A percentile compares a stretch with the other conserved stretches of the same genome.
phyloP scores from a whole-genome alignment of 2,329 filamentous ascomycete species.

The Epichloe glyceriae region DNA sequence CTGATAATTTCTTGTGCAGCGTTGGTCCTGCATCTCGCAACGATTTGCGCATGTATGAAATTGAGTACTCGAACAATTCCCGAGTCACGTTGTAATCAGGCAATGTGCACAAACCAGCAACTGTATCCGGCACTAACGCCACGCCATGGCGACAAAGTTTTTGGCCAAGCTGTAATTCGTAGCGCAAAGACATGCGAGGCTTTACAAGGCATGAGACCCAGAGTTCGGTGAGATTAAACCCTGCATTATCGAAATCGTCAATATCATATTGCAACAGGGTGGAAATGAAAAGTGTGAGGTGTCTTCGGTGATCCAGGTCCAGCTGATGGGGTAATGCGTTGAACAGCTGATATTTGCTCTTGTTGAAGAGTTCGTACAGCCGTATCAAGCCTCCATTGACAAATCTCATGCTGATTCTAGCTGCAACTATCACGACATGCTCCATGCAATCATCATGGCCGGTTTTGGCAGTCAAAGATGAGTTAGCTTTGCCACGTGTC shows the following conservation, averaged over 20 bases:
- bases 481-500: conserved; percentile 5
- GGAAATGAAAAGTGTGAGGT: conserved; percentile 37
- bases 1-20: conserved; percentile 22
- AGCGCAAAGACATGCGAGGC: conserved; percentile 30
- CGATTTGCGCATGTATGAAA: conserved; percentile 37
- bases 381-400: conserved; percentile 31
- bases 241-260: conserved; percentile 33
- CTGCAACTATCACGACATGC: conserved; percentile 31
- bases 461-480: conserved; percentile 6
- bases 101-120: conserved; percentile 21
- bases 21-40: conserved; percentile 26
- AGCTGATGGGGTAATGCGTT: conserved; percentile 27
- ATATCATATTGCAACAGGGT: conserved; percentile 33
- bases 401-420: conserved; percentile 32
- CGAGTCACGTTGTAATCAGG: conserved; percentile 37
- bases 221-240: conserved; percentile 33
- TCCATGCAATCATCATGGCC: conserved; percentile 26
- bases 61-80: conserved; percentile 34
- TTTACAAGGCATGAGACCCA: conserved; percentile 41
- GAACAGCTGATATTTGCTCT: conserved; percentile 38
- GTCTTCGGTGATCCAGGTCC: conserved; percentile 27
- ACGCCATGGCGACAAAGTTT: conserved; percentile 29
- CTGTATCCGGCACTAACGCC: conserved; percentile 29
- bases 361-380: conserved; percentile 31
- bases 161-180: conserved; percentile 37